Evolutionary conservation across 2,329 filamentous ascomycete species (phyloP).

Genomic region (Xylariales sp.): DNA sequence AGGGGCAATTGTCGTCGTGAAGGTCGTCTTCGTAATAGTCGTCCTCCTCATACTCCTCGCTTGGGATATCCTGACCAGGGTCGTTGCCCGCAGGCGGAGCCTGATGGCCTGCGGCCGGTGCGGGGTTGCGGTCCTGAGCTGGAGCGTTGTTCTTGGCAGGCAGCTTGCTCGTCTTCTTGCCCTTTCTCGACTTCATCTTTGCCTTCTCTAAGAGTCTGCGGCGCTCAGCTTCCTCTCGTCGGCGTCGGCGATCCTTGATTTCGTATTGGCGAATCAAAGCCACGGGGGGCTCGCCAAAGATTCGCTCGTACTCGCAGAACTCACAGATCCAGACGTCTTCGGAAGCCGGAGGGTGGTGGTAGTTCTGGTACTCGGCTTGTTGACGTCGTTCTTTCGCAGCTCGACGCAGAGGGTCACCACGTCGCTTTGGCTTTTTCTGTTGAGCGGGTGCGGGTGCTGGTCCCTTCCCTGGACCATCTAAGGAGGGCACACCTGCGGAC

Average conservation of each 20-base stretch:
- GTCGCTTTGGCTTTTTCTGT: conserved; percentile 59
- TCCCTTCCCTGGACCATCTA: neutral
- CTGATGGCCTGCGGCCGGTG: conserved; percentile 17
- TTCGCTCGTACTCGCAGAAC: conserved; percentile 95
- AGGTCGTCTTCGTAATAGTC: conserved; percentile 33
- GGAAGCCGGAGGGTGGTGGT: conserved; percentile 61
- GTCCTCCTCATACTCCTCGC: conserved; percentile 35
- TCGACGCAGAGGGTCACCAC: conserved; percentile 65
- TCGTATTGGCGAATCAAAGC: conserved; percentile 90
- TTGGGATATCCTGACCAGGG: conserved; percentile 20
- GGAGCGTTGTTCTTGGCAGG: conserved; percentile 40
- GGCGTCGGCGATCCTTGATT: conserved; percentile 82
- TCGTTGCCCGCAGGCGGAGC: conserved; percentile 13
- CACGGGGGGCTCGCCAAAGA: conserved; percentile 82
- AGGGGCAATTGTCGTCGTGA: conserved; percentile 21
- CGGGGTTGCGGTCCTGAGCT: conserved; percentile 19
- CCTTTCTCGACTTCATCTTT: conserved; percentile 87
- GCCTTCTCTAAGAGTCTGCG: conserved; percentile 83
- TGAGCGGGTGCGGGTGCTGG: conserved; percentile 25
- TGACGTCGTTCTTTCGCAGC: conserved; percentile 75
- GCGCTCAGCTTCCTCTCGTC: conserved; percentile 81
- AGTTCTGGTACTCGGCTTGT: conserved; percentile 72
- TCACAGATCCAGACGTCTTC: conserved; percentile 94
- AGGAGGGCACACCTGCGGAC: conserved; percentile 8
- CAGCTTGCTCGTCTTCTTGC: conserved; percentile 74